Percentiles rank a stretch among this genome's conserved stretches.
Evolutionary conservation across 352 stramenopile genomes (phyloP).

Genomic region (Phytophthora podocarpi): DNA sequence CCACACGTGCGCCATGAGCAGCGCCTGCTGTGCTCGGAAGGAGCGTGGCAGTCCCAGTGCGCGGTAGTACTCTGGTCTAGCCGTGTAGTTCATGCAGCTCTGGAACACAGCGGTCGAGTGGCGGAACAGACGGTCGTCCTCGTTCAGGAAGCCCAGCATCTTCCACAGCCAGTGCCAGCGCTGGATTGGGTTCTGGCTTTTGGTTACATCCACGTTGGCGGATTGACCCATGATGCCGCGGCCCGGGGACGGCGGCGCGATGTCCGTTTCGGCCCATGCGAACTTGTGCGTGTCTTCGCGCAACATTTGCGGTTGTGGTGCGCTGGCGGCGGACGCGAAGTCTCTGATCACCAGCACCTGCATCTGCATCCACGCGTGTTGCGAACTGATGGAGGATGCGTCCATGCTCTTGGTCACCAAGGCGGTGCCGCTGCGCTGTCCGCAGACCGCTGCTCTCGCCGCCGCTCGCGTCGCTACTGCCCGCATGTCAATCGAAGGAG

Average conservation of each 20-base stretch:
- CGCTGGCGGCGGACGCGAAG: slow-evolving; percentile 16
- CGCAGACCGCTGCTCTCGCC: slow-evolving; percentile 7
- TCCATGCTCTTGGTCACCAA: slow-evolving; percentile 2
- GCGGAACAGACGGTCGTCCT: slow-evolving; percentile 80
- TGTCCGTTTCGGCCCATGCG: slow-evolving; percentile 76
- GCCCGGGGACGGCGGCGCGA: slow-evolving; percentile 78
- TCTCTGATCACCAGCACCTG: slow-evolving; percentile 2
- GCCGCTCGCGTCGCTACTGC: slow-evolving; percentile 10
- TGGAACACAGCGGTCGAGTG: slow-evolving; percentile 80
- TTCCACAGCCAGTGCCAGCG: slow-evolving; percentile 86
- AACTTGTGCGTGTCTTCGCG: slow-evolving; percentile 45
- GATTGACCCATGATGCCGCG: slow-evolving; percentile 72
- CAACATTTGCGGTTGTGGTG: slow-evolving; percentile 2
- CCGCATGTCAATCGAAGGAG: slow-evolving; percentile 10
- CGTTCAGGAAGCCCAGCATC: slow-evolving; percentile 87
- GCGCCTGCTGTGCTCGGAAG: slow-evolving; percentile 93
- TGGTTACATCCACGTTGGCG: slow-evolving; percentile 84
- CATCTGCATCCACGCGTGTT: neutral
- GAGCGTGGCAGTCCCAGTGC: slow-evolving; percentile 70
- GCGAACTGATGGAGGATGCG: slow-evolving; percentile 1
- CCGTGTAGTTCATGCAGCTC: slow-evolving; percentile 86
- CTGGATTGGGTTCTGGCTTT: slow-evolving; percentile 61
- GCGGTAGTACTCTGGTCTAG: slow-evolving; percentile 72
- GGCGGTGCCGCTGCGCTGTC: slow-evolving; percentile 8
- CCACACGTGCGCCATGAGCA: slow-evolving; percentile 96